Conservation (phyloP, 805 yeast genomes). For the Ogataea naganishii region DNA sequence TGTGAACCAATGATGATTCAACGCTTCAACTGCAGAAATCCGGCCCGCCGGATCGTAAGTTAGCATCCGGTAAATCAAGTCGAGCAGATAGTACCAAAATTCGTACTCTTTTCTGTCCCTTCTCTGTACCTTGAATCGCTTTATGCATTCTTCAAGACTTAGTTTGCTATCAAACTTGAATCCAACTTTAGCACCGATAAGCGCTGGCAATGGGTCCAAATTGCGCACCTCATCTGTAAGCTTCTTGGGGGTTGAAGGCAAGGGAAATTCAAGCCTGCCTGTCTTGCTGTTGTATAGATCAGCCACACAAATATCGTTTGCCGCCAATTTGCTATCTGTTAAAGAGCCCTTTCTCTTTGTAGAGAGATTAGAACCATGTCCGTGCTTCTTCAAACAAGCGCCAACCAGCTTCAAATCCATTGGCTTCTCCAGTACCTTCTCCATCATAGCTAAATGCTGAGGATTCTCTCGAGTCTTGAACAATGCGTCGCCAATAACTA, state of each 20-base stretch:
- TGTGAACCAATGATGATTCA: conserved; percentile 68
- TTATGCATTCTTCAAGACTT: conserved; percentile 16
- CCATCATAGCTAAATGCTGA: conserved; percentile 95
- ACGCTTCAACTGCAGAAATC: conserved; percentile 45
- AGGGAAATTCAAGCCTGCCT: conserved; percentile 26
- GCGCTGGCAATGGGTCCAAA: conserved; percentile 16
- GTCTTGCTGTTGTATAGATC: conserved; percentile 21
- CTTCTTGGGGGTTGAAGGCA: conserved; percentile 23
- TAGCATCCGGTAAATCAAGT: conserved; percentile 39
- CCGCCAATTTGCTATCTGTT: too few species aligned
- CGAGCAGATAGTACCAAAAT: conserved; percentile 75
- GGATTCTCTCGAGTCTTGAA: conserved; percentile 92
- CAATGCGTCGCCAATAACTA: conserved; percentile 88
- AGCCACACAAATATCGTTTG: conserved; percentile 20
- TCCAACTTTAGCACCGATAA: conserved; percentile 23
- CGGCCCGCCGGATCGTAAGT: conserved; percentile 42
- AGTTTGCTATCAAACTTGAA: conserved; percentile 14
- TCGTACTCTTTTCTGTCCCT: conserved; percentile 52
- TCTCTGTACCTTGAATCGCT: conserved; percentile 12
- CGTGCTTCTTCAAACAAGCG: conserved; percentile 20
- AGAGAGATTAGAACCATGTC: conserved; percentile 6
- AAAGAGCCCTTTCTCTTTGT: too few species aligned
- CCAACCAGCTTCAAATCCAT: conserved; percentile 32
- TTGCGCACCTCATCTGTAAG: conserved; percentile 28
- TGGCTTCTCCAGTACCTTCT: conserved; percentile 54